Base-by-base conservation (phyloP, 2,329 filamentous ascomycete species). In the Hymenoscyphus albidus region DNA sequence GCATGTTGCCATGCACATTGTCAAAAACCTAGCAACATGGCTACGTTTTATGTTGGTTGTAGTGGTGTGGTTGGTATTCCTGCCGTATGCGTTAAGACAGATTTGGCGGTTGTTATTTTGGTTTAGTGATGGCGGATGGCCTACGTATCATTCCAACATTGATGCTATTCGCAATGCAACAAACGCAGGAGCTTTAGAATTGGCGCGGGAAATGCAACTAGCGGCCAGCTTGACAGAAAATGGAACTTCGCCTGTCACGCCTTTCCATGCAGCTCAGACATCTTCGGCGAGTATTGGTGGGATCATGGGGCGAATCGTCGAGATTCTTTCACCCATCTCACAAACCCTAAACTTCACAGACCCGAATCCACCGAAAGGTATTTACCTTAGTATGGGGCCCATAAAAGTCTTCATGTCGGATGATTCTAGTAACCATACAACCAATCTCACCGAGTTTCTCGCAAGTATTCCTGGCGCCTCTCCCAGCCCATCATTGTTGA, bases 71-170 rank as follows among this genome's bases (percentile, higher is more conserved):
- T 82, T 97, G 27, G 87, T 90, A 59, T 88, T 91, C 80, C 82
- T 99, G 58, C 95, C 95, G 1, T 97, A 92, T 79, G 86, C 91
- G 58, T 96, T 98, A 85, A 87, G 96, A 72, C 89, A 91, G 44
- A 88, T 96, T 58, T 99, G 95, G 96, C 87, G 94, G 48, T 90
- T 92, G 66, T 83, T 98, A 70, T 98, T 99, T 79, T 99, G 93
- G 93, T 72, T 76, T 56, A 76, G 74, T 59, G 75, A 76, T 66
- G 74, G 74, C 61, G 73, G 72, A 38, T 75, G 74, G 73, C 70
- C 73, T 32, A 48, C 69, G 9, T 67, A 65, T 14, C 63, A 72
- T 51, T 56, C 65, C 13, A 48, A 61, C 13, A 61, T 40, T 16
- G 59, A 65, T 27, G 10, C 65, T 22, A 62, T 44, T 13, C 64